Base-by-base conservation (phyloP, 495 filamentous ascomycete genomes). In the Podospora sp. region DNA sequence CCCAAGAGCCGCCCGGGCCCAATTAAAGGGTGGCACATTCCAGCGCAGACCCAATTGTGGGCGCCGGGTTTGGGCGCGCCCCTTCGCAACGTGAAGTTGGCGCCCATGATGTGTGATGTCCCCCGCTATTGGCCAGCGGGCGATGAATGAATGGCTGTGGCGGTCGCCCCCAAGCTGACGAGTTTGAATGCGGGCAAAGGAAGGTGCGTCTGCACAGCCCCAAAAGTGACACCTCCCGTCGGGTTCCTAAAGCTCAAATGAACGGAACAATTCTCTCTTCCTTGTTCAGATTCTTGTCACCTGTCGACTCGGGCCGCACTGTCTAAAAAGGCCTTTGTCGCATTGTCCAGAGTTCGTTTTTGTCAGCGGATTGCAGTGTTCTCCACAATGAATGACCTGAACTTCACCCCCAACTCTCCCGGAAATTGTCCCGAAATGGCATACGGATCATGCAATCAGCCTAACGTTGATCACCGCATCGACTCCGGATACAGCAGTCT, bases 401-500 rank as follows among this genome's bases (percentile, higher is more conserved):
- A 24, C 6, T 24, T 55, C 52, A 9, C 7, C n/a, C 52, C 52
- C 6, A 55, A 26, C 7, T 55, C 52, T 22, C 52, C n/a, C 52
- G 49, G 21, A 2, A 22, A 26, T 55, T 55, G 20, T n/a, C 9
- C 25, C 16, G n/a, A 22, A 6, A 22, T 11, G 21, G 52, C 9
- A 22, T 24, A 22, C 52, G 21, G 22, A n/a, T 22, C 20, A 1
- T 12, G 5, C 7, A n/a, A 14, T 11, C 21, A n/a, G 50, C 50
- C 9, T n/a, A 55, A 6, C n/a, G 24, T 2, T n/a, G 52, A 55
- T 22, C 21, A 22, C n/a, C 52, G 52, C 8, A n/a, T 55, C 7
- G 52, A 55, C n/a, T 55, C 52, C 2, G 52, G 52, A 24, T 55
- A 55, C n/a, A 26, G 9, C 52, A 55, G 52, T 26, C 25, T 55